These are phyloP conservation scores for Leishmania braziliensis DNA, from an alignment of 208 protist genomes.

Conservation along the genomic window DNA sequence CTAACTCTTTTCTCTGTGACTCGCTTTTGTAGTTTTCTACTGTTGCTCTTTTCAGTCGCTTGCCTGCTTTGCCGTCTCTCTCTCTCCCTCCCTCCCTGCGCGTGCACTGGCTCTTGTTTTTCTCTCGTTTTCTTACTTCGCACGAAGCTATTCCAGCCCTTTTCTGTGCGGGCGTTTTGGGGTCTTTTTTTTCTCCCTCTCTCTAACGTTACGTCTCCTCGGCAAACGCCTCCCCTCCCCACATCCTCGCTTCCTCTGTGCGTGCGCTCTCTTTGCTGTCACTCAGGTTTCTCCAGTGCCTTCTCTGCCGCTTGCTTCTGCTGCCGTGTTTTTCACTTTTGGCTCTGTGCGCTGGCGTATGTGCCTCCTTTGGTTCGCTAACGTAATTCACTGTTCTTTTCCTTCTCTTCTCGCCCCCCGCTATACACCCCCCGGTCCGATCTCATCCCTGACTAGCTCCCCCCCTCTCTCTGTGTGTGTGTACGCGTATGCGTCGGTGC, in stretches of 20 bases:
- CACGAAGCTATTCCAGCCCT: no score
- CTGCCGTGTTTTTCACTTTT: neutral
- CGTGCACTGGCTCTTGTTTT: neutral
- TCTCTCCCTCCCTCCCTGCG: neutral
- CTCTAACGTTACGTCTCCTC: neutral
- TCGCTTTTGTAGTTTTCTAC: neutral
- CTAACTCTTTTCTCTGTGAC: neutral
- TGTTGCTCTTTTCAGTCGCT: neutral
- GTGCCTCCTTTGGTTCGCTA: neutral
- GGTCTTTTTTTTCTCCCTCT: neutral
- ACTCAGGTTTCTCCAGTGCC: neutral
- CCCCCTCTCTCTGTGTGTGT: neutral
- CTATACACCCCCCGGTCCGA: no score
- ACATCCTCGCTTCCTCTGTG: neutral
- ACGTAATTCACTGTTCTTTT: neutral
- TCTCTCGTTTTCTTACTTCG: conserved; percentile 3
- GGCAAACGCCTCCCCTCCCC: neutral
- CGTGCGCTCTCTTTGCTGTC: neutral
- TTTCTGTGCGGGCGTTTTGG: no score
- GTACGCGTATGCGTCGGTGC: neutral
- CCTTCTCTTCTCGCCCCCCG: neutral
- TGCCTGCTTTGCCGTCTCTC: neutral
- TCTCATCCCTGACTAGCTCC: no score
- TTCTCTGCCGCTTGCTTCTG: neutral
- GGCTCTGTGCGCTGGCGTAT: neutral